Percentiles rank a stretch among this genome's conserved stretches.
Evolutionary conservation across 2,329 filamentous ascomycete genomes (phyloP).

Genomic region (Colletotrichum sp.): DNA sequence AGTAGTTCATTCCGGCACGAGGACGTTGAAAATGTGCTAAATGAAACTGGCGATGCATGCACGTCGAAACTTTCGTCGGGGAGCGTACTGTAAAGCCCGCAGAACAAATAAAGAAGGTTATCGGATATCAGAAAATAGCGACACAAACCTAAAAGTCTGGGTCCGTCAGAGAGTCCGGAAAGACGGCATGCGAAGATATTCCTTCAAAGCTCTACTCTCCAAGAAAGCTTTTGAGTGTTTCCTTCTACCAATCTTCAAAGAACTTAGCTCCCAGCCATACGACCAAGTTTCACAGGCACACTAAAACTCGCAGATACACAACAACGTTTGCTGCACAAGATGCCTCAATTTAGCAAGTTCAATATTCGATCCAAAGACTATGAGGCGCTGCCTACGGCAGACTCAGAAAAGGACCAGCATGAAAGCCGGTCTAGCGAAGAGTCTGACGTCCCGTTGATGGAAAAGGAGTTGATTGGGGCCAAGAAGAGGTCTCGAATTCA

Average conservation of each 20-base stretch:
- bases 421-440: background rate
- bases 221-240: background rate
- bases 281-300: background rate
- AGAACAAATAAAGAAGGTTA: background rate
- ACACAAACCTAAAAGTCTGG: background rate
- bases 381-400: background rate
- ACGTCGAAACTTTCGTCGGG: background rate
- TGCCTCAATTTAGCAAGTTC: background rate
- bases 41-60: background rate
- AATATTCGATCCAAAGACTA: background rate
- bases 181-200: background rate
- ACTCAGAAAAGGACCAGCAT: background rate
- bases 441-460: background rate
- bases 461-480: background rate
- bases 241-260: background rate
- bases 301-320: background rate
- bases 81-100: background rate
- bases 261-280: background rate
- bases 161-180: background rate
- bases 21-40: background rate
- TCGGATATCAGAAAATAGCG: background rate
- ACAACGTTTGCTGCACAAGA: background rate
- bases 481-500: background rate
- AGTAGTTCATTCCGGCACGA: background rate
- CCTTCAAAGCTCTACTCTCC: background rate